phyloP scores from a whole-genome alignment of 495 filamentous ascomycete genomes.

The Tricharina praecox region DNA sequence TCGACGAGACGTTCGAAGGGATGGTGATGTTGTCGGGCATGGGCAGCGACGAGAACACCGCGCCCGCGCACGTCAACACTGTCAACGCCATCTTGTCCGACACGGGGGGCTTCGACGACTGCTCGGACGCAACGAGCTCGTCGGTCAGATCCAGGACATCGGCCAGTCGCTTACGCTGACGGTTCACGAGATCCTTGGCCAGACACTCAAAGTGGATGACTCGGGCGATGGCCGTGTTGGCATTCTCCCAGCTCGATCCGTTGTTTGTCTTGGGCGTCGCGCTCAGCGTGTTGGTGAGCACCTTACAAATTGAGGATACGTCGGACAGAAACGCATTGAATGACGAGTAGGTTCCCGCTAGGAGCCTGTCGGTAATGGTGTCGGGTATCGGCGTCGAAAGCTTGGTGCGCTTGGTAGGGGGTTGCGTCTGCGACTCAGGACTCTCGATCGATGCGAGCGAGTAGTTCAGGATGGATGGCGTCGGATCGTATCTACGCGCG shows the following conservation, averaged over 20 bases:
- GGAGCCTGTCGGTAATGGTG: slow-evolving; percentile 18
- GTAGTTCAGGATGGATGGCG: slow-evolving; percentile 15
- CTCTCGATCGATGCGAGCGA: slow-evolving; percentile 9
- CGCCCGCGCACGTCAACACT: slow-evolving; percentile 22
- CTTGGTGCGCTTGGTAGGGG: slow-evolving; percentile 22
- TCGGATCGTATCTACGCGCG: slow-evolving; percentile 19
- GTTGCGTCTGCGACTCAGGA: background rate
- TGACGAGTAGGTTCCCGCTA: slow-evolving; percentile 10
- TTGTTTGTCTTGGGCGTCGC: background rate
- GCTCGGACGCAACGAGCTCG: slow-evolving; percentile 6
- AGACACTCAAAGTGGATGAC: slow-evolving; percentile 20
- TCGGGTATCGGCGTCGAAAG: slow-evolving; percentile 14
- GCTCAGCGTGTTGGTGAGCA: slow-evolving; percentile 4
- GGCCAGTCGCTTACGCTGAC: slow-evolving; percentile 15
- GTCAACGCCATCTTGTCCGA: slow-evolving; percentile 22
- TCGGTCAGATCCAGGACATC: slow-evolving; percentile 21
- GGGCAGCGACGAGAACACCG: slow-evolving; percentile 24
- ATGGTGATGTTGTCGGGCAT: slow-evolving; percentile 11
- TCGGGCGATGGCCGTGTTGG: slow-evolving; percentile 8
- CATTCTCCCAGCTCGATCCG: background rate
- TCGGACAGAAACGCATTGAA: slow-evolving; percentile 16
- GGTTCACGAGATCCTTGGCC: slow-evolving; percentile 15
- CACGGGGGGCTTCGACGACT: slow-evolving; percentile 3
- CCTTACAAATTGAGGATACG: slow-evolving; percentile 15
- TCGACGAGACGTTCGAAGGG: slow-evolving; percentile 11